Percentiles rank a stretch among this genome's conserved stretches.
Evolutionary conservation across 768 basidiomycete species (phyloP).

Genomic region (Coprinellus micaceus): DNA sequence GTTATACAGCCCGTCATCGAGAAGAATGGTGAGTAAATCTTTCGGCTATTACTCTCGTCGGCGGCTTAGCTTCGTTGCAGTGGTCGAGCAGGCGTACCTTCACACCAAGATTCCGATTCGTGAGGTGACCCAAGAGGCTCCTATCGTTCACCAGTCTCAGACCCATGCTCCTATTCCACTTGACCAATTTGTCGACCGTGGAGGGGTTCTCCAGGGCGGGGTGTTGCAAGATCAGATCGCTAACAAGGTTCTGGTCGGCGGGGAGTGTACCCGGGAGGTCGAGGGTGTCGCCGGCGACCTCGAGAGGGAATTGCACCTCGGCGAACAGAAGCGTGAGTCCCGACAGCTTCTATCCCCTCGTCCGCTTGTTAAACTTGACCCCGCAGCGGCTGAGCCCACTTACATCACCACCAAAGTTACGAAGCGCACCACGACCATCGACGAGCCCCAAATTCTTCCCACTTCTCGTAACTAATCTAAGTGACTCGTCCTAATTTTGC

Average conservation of each 20-base stretch:
- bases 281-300: conserved; percentile 22
- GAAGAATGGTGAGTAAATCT: conserved; percentile 30
- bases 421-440: not conserved
- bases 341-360: not conserved
- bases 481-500: not conserved
- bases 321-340: not conserved
- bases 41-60: not conserved
- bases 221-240: conserved; percentile 16
- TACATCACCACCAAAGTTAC: conserved; percentile 5
- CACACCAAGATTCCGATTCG: conserved; percentile 34
- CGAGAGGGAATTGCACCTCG: conserved; percentile 17
- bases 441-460: not conserved
- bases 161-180: conserved; percentile 29
- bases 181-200: conserved; percentile 28
- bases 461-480: not conserved
- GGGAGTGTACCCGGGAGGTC: conserved; percentile 21
- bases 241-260: conserved; percentile 19
- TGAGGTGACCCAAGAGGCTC: conserved; percentile 34
- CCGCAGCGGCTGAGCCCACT: not conserved
- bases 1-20: conserved; percentile 36
- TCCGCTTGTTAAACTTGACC: not conserved
- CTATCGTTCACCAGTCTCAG: conserved; percentile 33
- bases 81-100: conserved; percentile 26
- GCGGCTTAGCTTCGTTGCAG: conserved; percentile 15
- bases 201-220: conserved; percentile 17